Evolutionary conservation across 768 basidiomycete genomes (phyloP), one percentile per base, ranked within the genome.

Genomic region (Fomitopsis serialis): DNA sequence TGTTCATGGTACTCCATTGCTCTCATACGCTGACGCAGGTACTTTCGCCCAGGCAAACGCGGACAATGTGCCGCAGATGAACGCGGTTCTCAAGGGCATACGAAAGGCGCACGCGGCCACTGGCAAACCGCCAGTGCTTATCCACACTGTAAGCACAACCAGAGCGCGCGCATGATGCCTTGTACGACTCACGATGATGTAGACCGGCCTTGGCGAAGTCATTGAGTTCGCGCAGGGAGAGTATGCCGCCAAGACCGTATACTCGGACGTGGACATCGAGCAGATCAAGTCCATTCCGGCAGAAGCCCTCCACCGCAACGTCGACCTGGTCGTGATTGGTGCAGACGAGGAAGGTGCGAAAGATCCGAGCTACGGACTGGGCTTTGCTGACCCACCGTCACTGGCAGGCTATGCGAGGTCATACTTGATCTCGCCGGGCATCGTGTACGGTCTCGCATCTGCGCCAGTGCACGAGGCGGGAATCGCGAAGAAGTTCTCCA

Each of bases 401-500:
- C 47, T n/a, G n/a, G n/a, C n/a, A 76, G 78, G 78, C 12, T 80
- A 77, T 58, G 73, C 74, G 29, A 71, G 71, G 51, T 71, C 78
- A 0, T 78, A 79, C 59, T 76, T 82, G 45, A 58, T 84, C n/a
- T n/a, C n/a, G n/a, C n/a, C 82, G 1, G 69, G 75, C 3, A 81
- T 82, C 0, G 80, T 90, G 29, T 89, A 79, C 57, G 84, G 81
- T 42, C 67, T 80, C 34, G 78, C 81, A 2, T 63, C 61, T 7
- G 75, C 75, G 7, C 63, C 61, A 5, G 71, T 87, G 23, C 75
- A 77, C 34, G 74, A 80, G 23, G 63, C 69, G 5, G 82, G 78
- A 10, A 69, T 87, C 34, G 72, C 78, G 32, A 82, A 86, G 57
- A 61, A 69, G 1, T 69, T 75, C 49, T 85, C 83, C 0, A 64